Conservation (phyloP, 129 eudicot species). For the Flaveria sonorensis region DNA sequence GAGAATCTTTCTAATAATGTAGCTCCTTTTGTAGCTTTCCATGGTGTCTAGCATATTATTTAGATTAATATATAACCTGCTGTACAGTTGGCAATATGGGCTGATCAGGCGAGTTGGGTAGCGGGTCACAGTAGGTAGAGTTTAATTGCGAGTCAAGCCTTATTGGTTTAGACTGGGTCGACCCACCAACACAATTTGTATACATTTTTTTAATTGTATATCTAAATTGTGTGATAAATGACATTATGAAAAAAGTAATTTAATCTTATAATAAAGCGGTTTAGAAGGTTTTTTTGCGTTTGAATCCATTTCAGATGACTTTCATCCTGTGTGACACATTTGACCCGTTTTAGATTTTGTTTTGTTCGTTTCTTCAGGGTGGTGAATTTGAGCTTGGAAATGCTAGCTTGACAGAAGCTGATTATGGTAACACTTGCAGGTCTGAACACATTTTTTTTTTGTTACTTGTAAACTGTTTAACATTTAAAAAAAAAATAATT, state of each 20-base stretch:
- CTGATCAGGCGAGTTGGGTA: not conserved
- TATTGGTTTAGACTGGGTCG: not conserved
- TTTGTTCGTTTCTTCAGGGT: constrained; percentile 38
- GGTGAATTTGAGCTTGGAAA: constrained; percentile 35
- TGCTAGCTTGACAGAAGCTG: constrained; percentile 19
- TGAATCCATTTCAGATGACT: not conserved
- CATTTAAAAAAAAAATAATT: not conserved
- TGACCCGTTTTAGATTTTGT: constrained; percentile 6
- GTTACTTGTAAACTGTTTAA: constrained; percentile 22
- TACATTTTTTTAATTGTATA: not conserved
- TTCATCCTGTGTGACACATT: not conserved
- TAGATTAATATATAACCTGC: not conserved
- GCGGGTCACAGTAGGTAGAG: not conserved
- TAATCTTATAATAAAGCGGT: not conserved
- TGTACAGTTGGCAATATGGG: not conserved
- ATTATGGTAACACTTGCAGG: constrained; percentile 36
- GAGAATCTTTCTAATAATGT: not conserved
- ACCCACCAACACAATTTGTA: not conserved
- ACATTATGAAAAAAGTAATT: not conserved
- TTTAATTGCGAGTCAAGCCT: not conserved
- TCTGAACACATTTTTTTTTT: constrained; percentile 29
- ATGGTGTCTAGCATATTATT: constrained; percentile 10
- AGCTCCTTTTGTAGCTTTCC: not conserved
- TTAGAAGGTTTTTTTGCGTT: not conserved
- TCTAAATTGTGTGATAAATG: not conserved